Conservation (phyloP, 2,329 filamentous ascomycete genomes). For the Plectosphaerella cucumerina region DNA sequence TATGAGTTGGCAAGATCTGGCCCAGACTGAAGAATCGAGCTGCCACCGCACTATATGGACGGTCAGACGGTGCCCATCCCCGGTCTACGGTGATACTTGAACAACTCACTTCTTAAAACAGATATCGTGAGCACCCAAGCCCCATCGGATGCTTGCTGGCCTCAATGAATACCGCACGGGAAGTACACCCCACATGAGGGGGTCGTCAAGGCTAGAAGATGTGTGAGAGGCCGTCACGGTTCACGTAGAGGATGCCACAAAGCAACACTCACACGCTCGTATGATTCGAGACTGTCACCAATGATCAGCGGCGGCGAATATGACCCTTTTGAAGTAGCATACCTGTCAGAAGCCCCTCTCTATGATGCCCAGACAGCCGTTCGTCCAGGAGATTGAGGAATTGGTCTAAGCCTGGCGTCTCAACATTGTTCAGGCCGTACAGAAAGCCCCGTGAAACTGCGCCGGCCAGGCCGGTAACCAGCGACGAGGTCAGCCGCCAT, state of each 20-base stretch:
- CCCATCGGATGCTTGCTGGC: slow-evolving; percentile 77
- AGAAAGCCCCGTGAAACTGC: slow-evolving; percentile 71
- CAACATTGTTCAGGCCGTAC: slow-evolving; percentile 67
- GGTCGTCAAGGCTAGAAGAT: slow-evolving; percentile 78
- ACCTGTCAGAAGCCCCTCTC: slow-evolving; percentile 76
- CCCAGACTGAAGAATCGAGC: slow-evolving; percentile 83
- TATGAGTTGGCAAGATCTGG: slow-evolving; percentile 87
- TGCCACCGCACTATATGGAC: slow-evolving; percentile 46
- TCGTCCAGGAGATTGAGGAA: slow-evolving; percentile 75
- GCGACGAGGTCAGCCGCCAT: slow-evolving; percentile 71
- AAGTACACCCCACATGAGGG: slow-evolving; percentile 86
- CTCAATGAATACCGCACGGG: slow-evolving; percentile 70
- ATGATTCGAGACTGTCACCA: slow-evolving; percentile 72
- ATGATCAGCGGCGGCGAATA: slow-evolving; percentile 1
- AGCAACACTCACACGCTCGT: slow-evolving; percentile 70
- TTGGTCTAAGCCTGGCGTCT: slow-evolving; percentile 70
- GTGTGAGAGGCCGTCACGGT: background rate
- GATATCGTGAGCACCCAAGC: slow-evolving; percentile 89
- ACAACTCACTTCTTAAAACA: slow-evolving; percentile 75
- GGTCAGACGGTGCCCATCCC: slow-evolving; percentile 1
- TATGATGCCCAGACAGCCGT: slow-evolving; percentile 59
- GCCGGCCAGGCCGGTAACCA: slow-evolving; percentile 70
- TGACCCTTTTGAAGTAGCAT: slow-evolving; percentile 1
- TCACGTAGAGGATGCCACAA: slow-evolving; percentile 5
- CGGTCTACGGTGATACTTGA: background rate